Base-by-base conservation (phyloP, 2,329 filamentous ascomycete species). In the Alternaria consortialis region DNA sequence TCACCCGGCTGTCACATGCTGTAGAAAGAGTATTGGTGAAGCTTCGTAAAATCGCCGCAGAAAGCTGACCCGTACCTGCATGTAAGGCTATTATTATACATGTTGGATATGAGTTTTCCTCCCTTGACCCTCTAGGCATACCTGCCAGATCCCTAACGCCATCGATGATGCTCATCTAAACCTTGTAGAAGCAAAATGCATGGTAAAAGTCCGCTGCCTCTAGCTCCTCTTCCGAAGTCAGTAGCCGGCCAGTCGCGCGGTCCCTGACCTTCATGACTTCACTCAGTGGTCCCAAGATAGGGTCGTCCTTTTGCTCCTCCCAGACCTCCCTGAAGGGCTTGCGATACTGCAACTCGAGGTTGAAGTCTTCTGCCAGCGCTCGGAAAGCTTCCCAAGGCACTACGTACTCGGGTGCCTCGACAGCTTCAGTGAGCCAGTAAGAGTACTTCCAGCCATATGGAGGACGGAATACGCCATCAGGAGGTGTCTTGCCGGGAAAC, bases 321-420 rank as follows among this genome's bases (percentile, higher is more conserved):
- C 94, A 98, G 31, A 99, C 91, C 68, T 98, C 94, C 40, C 88
- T 82, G 77, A 99, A 99, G 0, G 90, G 87, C 79, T 94, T 94
- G 73, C 96, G 91, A 75, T 97, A 99, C 80, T 97, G 91, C 71
- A 98, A 81, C 78, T 99, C 95, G 7, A 99, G 87, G 71, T 97
- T 97, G 84, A 94, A 99, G 76, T 98, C 94, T 76, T 97, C 94
- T 17, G 95, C 95, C 71, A 98, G 83, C 7, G 93, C 94, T 80
- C 95, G 92, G 82, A 99, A 98, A 1, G 93, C 94, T 77, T 97
- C 94, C 94, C 95, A 99, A 0, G 95, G 95, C 1, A 99, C 95
- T 1, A 99, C 94, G 76, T 97, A 99, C 81, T 99, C 95, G 2
- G 95, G 94, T 75, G 94, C 92, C 77, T 98, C 94, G 20, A 99